phyloP scores from a whole-genome alignment of 176 grass and related monocot species.

The Zoysia pacifica region DNA sequence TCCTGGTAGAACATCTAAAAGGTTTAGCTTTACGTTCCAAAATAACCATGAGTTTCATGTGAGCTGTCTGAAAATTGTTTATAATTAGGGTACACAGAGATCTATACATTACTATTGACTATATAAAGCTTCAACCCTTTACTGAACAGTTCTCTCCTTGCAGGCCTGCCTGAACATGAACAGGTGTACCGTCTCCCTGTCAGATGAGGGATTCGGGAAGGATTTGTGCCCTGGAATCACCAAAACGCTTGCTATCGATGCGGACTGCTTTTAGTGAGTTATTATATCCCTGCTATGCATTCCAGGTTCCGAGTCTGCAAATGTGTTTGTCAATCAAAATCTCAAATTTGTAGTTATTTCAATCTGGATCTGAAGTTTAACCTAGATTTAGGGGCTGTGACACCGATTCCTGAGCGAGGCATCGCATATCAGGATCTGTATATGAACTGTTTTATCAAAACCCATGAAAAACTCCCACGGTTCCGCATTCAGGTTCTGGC shows the following conservation, averaged over 20 bases:
- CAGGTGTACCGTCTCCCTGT: constrained; percentile 60
- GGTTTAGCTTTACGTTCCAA: constrained; percentile 24
- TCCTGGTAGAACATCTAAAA: neutral
- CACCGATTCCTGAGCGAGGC: neutral
- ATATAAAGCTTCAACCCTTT: constrained; percentile 16
- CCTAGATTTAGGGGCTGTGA: constrained; percentile 14
- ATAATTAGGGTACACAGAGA: neutral
- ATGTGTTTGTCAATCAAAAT: constrained; percentile 12
- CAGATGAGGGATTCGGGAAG: constrained; percentile 54
- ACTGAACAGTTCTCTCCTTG: constrained; percentile 26
- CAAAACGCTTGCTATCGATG: constrained; percentile 81
- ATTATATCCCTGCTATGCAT: neutral
- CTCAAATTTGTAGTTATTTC: neutral
- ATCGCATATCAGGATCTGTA: neutral
- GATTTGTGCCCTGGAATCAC: constrained; percentile 67
- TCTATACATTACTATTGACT: constrained; percentile 24
- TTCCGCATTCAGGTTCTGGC: neutral
- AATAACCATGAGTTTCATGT: constrained; percentile 17
- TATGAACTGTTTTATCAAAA: constrained; percentile 32
- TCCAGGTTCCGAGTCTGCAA: constrained; percentile 4
- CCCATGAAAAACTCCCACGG: constrained; percentile 4
- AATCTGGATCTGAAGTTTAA: neutral
- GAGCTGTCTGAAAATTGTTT: constrained; percentile 20
- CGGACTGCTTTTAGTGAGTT: constrained; percentile 56
- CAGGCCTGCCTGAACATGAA: constrained; percentile 72